Base-by-base conservation (phyloP, 2,329 filamentous ascomycete species). In the Albifimbria verrucaria region DNA sequence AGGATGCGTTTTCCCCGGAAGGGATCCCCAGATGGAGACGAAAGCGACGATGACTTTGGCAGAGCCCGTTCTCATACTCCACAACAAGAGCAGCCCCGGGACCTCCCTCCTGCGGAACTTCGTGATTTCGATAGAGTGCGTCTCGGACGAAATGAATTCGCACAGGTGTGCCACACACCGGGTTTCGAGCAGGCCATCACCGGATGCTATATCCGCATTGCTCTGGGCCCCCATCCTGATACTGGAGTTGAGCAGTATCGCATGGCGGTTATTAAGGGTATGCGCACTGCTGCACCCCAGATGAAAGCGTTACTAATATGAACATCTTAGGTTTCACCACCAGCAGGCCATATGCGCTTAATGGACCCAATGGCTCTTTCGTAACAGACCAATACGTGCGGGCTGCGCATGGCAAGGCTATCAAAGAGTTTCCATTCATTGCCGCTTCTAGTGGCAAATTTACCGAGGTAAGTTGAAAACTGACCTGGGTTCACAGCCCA, bases 111-210 rank as follows among this genome's bases (percentile, higher is more conserved):
- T 23, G 85, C 89, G 2, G 85, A 88, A 32, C 76, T 96, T 20
- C 81, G 80, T n/a, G 91, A 97, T 68, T 85, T 93, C 59, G 89
- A 97, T 66, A 85, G 90, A 49, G 84, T 93, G 50, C 85, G 91
- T 53, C 82, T 99, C 54, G 90, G 92, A 48, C 85, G 94, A 57
- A 88, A 83, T 60, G 89, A 92, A 65, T 96, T 99, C 68, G 88
- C 89, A 7, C 86, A 93, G 64, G 88, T 96, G 52, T 97, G 92
- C 78, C 96, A 96, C 75, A 93, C 92, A 61, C 94, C 94, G 11
- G 87, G 87, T 4, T 97, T 99, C 60, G 89, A 96, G 52, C 76
- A 88, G 9, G 81, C 88, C 25, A 89, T 97, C 63, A 84, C 79
- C 17, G 91, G 91, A 49, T 95, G 92, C 70, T 99, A 89, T 68